Evolutionary conservation across 2,329 filamentous ascomycete genomes (phyloP).

Genomic region (Aspergillus fijiensis): DNA sequence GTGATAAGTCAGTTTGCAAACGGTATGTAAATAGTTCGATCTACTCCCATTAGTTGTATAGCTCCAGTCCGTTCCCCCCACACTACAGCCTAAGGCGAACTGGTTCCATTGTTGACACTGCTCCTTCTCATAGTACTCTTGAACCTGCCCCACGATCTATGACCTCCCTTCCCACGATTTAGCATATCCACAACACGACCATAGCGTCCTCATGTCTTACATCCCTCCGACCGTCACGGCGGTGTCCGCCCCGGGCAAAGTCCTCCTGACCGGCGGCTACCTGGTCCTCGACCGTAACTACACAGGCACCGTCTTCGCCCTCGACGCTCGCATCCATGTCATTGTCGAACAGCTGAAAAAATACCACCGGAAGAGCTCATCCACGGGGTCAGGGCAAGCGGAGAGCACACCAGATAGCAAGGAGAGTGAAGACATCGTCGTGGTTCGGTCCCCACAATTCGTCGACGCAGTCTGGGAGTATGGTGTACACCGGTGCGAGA

Average conservation of each 20-base stretch:
- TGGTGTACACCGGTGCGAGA: conserved; percentile 67
- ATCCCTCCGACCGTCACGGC: conserved; percentile 45
- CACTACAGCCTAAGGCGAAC: neutral
- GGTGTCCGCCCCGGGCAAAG: conserved; percentile 93
- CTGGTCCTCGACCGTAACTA: conserved; percentile 86
- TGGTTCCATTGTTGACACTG: neutral
- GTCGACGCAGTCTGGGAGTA: conserved; percentile 84
- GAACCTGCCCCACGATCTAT: neutral
- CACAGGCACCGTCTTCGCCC: conserved; percentile 68
- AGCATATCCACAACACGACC: neutral
- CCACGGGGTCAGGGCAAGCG: conserved; percentile 16
- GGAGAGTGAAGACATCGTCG: conserved; percentile 66
- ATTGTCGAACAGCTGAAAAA: conserved; percentile 55
- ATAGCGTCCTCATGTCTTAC: conserved; percentile 11
- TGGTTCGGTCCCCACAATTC: conserved; percentile 92
- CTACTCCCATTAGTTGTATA: neutral
- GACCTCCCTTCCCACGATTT: neutral
- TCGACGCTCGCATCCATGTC: conserved; percentile 64
- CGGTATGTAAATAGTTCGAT: neutral
- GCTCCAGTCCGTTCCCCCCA: neutral
- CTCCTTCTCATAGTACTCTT: neutral
- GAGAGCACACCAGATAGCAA: conserved; percentile 52
- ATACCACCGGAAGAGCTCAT: conserved; percentile 22
- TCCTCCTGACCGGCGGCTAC: conserved; percentile 91
- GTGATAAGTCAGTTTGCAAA: neutral